These are phyloP conservation scores for Globisporangium viniferum DNA, from an alignment of 352 stramenopile genomes.

Conservation along the genomic window DNA sequence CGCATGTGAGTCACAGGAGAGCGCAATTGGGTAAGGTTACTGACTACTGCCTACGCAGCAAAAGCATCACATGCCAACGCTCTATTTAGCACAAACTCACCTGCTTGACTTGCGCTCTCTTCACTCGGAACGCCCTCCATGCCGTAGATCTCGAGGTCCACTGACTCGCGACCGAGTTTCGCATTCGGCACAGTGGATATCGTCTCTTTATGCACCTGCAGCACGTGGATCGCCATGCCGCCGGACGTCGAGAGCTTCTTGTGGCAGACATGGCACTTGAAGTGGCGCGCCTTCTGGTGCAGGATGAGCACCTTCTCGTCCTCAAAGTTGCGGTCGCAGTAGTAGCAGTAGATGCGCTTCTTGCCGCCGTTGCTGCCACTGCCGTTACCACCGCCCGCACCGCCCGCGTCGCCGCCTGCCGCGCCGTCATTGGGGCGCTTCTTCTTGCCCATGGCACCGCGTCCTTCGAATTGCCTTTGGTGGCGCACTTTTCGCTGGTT, in stretches of 20 bases:
- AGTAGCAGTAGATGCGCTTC: slow-evolving; percentile 90
- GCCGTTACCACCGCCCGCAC: slow-evolving; percentile 2
- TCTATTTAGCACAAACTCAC: slow-evolving; percentile 17
- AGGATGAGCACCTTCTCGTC: slow-evolving; percentile 91
- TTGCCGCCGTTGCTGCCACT: slow-evolving; percentile 31
- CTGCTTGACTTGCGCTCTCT: slow-evolving; percentile 15
- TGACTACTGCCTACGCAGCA: background rate
- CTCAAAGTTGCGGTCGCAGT: slow-evolving; percentile 91
- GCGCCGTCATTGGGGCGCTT: slow-evolving; percentile 67
- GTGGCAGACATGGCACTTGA: slow-evolving; percentile 90
- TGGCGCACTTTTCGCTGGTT: background rate
- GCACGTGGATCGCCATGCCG: slow-evolving; percentile 87
- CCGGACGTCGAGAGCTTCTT: slow-evolving; percentile 90
- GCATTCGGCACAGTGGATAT: slow-evolving; percentile 82
- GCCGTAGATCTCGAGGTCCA: slow-evolving; percentile 87
- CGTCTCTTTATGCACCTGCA: slow-evolving; percentile 88
- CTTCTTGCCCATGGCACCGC: slow-evolving; percentile 71
- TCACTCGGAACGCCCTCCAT: slow-evolving; percentile 84
- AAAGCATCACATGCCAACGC: background rate
- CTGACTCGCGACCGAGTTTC: slow-evolving; percentile 75
- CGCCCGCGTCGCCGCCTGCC: slow-evolving; percentile 8
- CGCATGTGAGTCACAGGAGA: background rate
- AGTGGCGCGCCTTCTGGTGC: slow-evolving; percentile 92
- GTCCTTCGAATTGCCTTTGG: slow-evolving; percentile 7
- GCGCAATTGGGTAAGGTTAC: background rate